Evolutionary conservation across 2,329 filamentous ascomycete species (phyloP).

Genomic region (Aspergillus luchuensis): DNA sequence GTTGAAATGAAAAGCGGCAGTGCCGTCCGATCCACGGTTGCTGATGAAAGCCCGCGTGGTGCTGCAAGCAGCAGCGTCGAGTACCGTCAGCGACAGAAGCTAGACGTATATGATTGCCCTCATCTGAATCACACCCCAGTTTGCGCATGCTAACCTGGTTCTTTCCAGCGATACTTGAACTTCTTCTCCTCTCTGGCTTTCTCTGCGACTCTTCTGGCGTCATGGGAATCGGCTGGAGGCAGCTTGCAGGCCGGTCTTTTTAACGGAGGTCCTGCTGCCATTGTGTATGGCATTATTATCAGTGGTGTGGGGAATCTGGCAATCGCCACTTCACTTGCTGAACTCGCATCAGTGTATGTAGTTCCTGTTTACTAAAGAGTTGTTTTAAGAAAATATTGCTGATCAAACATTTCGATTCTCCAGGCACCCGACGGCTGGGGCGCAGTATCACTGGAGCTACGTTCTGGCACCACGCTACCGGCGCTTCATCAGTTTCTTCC

Average conservation of each 20-base stretch:
- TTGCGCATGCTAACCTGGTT: neutral
- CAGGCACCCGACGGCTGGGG: constrained; percentile 30
- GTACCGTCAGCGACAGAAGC: constrained; percentile 15
- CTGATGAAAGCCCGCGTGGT: neutral
- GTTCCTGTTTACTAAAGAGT: no score
- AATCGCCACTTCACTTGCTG: constrained; percentile 40
- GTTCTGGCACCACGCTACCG: constrained; percentile 28
- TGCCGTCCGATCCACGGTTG: constrained; percentile 11
- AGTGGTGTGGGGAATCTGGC: constrained; percentile 37
- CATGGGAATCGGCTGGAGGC: constrained; percentile 39
- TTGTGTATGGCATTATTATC: constrained; percentile 39
- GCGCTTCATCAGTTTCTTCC: constrained; percentile 28
- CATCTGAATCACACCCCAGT: no score
- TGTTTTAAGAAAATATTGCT: no score
- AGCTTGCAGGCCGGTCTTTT: constrained; percentile 28
- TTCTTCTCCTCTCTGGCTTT: constrained; percentile 43
- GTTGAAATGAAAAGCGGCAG: constrained; percentile 18
- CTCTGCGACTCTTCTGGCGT: constrained; percentile 40
- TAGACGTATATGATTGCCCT: constrained; percentile 11
- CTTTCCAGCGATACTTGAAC: constrained; percentile 14
- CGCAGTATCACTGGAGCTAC: constrained; percentile 41
- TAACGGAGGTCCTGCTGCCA: constrained; percentile 38
- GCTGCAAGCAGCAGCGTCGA: constrained; percentile 7
- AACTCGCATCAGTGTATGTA: constrained; percentile 41
- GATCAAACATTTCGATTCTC: neutral